These are phyloP conservation scores for Cladorrhinum sp. DNA, from an alignment of 2,329 filamentous ascomycete genomes.

Conservation along the genomic window DNA sequence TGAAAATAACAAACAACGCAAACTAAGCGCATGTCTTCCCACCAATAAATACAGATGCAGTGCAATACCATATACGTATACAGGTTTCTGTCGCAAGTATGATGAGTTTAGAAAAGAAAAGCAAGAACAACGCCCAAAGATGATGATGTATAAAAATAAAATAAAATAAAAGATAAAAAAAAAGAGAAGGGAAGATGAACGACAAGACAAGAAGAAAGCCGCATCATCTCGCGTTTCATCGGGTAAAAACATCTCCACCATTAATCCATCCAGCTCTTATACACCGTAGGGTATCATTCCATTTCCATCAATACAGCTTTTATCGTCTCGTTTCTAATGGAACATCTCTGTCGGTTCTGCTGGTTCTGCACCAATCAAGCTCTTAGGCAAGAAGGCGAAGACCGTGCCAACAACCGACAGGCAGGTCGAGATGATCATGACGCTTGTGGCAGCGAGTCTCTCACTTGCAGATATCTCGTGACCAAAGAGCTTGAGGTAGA, in stretches of 20 bases:
- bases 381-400: slow-evolving; percentile 84
- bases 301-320: not conserved
- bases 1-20: too few relatives aligned
- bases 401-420: slow-evolving; percentile 76
- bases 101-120: not conserved
- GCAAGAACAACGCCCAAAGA: not conserved
- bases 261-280: not conserved
- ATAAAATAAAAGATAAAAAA: not conserved
- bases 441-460: slow-evolving; percentile 61
- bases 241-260: not conserved
- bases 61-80: too few relatives aligned
- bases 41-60: too few relatives aligned
- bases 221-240: not conserved
- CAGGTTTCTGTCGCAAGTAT: not conserved
- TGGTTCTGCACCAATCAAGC: slow-evolving; percentile 56
- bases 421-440: slow-evolving; percentile 67
- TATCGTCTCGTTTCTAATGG: not conserved
- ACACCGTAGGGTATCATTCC: not conserved
- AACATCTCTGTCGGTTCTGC: not conserved
- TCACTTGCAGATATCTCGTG: slow-evolving; percentile 64
- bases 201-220: not conserved
- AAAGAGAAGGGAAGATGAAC: not conserved
- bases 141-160: not conserved
- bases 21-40: too few relatives aligned
- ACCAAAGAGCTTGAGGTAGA: slow-evolving; percentile 87